Percentiles rank a stretch among this genome's conserved stretches.
These are phyloP conservation scores for Aspergillus jensenii DNA, from an alignment of 2,329 filamentous ascomycete species.

Conservation along the genomic window DNA sequence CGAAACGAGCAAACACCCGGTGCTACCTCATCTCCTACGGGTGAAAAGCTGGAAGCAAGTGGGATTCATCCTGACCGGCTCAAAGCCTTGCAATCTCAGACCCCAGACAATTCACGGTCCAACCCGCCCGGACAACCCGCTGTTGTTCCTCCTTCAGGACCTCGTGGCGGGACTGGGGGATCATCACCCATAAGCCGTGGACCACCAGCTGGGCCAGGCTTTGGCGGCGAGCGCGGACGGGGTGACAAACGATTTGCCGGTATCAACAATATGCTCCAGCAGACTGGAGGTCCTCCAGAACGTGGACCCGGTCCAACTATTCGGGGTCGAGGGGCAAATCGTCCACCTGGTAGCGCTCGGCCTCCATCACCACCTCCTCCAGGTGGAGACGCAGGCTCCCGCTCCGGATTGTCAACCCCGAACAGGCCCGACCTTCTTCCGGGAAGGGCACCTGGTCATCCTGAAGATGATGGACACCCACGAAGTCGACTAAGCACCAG, in stretches of 20 bases:
- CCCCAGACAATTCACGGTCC: conserved; percentile 21
- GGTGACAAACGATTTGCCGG: conserved; percentile 49
- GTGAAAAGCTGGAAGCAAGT: conserved; percentile 36
- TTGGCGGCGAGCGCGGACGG: conserved; percentile 39
- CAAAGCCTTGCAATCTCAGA: conserved; percentile 42
- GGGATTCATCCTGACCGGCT: conserved; percentile 58
- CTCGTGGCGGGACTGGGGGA: conserved; percentile 36
- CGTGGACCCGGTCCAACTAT: conserved; percentile 36
- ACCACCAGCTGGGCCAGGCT: conserved; percentile 37
- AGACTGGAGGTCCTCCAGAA: conserved; percentile 37
- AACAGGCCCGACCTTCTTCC: conserved; percentile 36
- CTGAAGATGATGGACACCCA: conserved; percentile 27
- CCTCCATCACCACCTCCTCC: conserved; percentile 34
- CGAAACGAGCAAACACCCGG: conserved; percentile 34
- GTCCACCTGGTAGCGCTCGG: conserved; percentile 33
- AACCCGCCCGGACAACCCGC: conserved; percentile 26
- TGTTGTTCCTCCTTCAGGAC: conserved; percentile 41
- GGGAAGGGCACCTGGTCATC: conserved; percentile 23
- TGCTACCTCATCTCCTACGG: conserved; percentile 32
- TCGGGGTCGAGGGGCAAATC: conserved; percentile 40
- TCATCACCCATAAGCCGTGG: conserved; percentile 36
- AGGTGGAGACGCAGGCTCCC: conserved; percentile 25
- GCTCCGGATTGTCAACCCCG: conserved; percentile 18
- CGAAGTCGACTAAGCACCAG: conserved; percentile 28
- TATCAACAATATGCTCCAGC: conserved; percentile 49